Evolutionary conservation across 1,284 basidiomycete species (phyloP), one percentile per base, ranked within the genome.

Genomic region (Agroathelia rolfsii): DNA sequence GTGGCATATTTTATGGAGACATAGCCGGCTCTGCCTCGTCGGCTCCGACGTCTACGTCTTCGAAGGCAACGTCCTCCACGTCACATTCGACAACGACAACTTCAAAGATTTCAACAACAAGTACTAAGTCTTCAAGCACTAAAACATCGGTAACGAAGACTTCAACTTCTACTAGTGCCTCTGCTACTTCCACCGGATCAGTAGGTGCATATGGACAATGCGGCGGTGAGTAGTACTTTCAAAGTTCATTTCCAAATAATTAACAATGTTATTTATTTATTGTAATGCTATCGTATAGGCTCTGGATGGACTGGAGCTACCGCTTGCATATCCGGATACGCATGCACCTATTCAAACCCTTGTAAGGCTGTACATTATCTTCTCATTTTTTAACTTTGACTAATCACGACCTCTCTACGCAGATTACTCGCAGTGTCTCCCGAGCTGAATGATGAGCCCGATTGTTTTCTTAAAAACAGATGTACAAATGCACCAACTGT

Each of bases 1-100:
- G 73, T 28, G 74, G 75, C 15, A 76, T 76, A 34, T 77, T 72
- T 52, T 75, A 66, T 41, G 72, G 72, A 2, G 67, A 73, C 37
- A n/a, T n/a, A n/a, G n/a, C 55, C 5, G 48, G 46, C 8, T 50
- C 56, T 4, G 65, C 62, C 16, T 39, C 42, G 15, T 43, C 38
- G 3, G 76, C 49, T n/a, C n/a, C n/a, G n/a, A n/a, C n/a, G n/a
- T n/a, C n/a, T n/a, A n/a, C n/a, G n/a, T n/a, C 34, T 6, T 8
- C 17, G 8, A 24, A 15, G 28, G 20, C 6, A 32, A 35, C 0
- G 5, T 0, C 3, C 28, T 26, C 5, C 12, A 21, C 30, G 6
- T 32, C 30, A 5, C 36, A 14, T 12, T 24, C 44, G 10, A 32
- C 37, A 5, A 29, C 37, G 6, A 22, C 38, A 12, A 38, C 36